phyloP scores from a whole-genome alignment of 805 yeast species.

The Ogataea chonburiensis region DNA sequence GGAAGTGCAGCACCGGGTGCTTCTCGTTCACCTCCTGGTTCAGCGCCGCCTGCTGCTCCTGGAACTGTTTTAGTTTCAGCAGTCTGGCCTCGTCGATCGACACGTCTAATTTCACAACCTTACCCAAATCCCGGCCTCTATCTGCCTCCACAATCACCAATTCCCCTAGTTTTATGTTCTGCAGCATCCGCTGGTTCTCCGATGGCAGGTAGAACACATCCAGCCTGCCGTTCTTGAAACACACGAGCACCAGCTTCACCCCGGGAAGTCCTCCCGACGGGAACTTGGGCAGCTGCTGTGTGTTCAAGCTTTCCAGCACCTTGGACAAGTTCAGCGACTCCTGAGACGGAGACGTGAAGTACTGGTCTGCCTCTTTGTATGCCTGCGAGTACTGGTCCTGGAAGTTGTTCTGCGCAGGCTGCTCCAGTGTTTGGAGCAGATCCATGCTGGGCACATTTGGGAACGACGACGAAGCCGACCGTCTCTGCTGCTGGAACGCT shows the following conservation, averaged over 20 bases:
- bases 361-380: slow-evolving; percentile 27
- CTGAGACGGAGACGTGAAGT: slow-evolving; percentile 29
- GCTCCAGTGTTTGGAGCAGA: slow-evolving; percentile 11
- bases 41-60: slow-evolving; percentile 69
- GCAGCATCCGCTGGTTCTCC: slow-evolving; percentile 22
- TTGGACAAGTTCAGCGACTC: slow-evolving; percentile 28
- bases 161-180: slow-evolving; percentile 51
- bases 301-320: slow-evolving; percentile 24
- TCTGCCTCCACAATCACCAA: slow-evolving; percentile 84
- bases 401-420: slow-evolving; percentile 6
- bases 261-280: slow-evolving; percentile 32
- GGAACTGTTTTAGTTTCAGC: slow-evolving; percentile 62
- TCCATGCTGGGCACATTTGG: slow-evolving; percentile 26
- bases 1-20: slow-evolving; percentile 56
- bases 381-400: slow-evolving; percentile 30
- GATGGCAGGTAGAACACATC: slow-evolving; percentile 71
- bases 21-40: slow-evolving; percentile 35
- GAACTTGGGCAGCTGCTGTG: slow-evolving; percentile 32
- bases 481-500: slow-evolving; percentile 15
- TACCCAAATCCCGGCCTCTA: slow-evolving; percentile 75
- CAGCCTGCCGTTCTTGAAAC: slow-evolving; percentile 75
- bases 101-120: slow-evolving; percentile 56
- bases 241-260: slow-evolving; percentile 54
- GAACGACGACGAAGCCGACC: slow-evolving; percentile 14
- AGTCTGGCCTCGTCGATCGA: slow-evolving; percentile 65